A percentile compares a stretch with the other conserved stretches of the same genome.
Evolutionary conservation across 257 asterid genomes (phyloP).

Genomic region (Nicotiana undulata): DNA sequence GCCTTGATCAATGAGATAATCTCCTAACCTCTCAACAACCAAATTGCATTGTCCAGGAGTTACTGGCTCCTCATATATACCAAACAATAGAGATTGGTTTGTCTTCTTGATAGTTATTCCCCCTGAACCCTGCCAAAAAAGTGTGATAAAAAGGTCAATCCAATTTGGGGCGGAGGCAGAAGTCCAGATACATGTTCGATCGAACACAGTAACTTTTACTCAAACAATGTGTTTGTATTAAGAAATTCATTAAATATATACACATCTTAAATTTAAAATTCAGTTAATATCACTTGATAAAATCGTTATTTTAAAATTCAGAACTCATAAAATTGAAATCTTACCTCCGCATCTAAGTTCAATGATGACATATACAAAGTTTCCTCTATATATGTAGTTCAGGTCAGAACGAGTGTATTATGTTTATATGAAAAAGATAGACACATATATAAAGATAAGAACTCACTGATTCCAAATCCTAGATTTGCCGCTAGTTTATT

Average conservation of each 20-base stretch:
- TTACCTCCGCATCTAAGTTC: neutral
- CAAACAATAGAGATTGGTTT: constrained; percentile 40
- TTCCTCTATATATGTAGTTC: neutral
- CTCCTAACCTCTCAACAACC: constrained; percentile 71
- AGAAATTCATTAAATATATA: no score
- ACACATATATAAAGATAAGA: neutral
- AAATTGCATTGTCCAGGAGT: constrained; percentile 60
- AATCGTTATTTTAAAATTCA: no score
- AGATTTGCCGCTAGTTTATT: no score
- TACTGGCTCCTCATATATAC: constrained; percentile 62
- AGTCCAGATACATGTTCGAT: no score
- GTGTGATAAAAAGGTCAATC: neutral
- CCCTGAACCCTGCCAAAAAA: constrained; percentile 50
- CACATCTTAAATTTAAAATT: no score
- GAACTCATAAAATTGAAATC: no score
- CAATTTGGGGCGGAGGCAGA: no score
- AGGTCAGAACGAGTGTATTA: neutral
- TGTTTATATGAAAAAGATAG: neutral
- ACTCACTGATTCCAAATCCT: no score
- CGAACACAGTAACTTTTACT: no score
- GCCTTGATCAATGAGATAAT: constrained; percentile 58
- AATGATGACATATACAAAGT: neutral
- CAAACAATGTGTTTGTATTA: no score
- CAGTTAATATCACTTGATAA: no score
- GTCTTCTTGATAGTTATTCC: constrained; percentile 69